These are phyloP conservation scores for Hippophae tibetana DNA, from an alignment of 306 rosid genomes.

Conservation along the genomic window DNA sequence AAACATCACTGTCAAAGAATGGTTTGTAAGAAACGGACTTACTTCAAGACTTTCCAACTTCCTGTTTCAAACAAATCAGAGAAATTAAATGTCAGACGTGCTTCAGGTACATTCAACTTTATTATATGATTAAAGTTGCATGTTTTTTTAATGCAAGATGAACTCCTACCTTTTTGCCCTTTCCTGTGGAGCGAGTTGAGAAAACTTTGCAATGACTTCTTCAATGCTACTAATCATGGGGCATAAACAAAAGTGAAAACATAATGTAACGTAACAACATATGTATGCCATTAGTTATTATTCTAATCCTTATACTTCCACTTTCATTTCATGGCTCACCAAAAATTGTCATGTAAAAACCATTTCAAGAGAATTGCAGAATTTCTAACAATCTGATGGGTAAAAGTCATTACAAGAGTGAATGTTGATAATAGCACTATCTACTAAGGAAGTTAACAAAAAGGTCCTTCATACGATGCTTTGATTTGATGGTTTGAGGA, in stretches of 20 bases:
- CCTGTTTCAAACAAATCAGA: conserved; percentile 39
- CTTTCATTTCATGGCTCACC: too few species aligned
- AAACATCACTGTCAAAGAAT: conserved; percentile 10
- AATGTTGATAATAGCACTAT: too few species aligned
- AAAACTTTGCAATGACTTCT: conserved; percentile 56
- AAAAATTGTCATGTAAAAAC: too few species aligned
- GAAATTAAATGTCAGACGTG: conserved; percentile 13
- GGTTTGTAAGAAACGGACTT: conserved; percentile 21
- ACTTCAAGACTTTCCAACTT: conserved; percentile 85
- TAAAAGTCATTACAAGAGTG: too few species aligned
- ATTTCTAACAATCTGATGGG: too few species aligned
- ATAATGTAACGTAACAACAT: too few species aligned
- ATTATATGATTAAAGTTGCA: neutral
- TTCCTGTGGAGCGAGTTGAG: conserved; percentile 67
- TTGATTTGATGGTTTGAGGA: too few species aligned
- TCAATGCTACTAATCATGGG: conserved; percentile 39
- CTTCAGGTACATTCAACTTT: conserved; percentile 16
- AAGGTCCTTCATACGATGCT: too few species aligned
- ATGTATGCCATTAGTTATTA: too few species aligned
- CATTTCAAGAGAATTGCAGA: too few species aligned
- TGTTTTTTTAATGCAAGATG: neutral
- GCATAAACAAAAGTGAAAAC: neutral
- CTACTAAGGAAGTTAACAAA: too few species aligned
- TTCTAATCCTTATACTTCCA: too few species aligned
- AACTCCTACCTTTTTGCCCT: conserved; percentile 55